phyloP scores from a whole-genome alignment of 2,329 filamentous ascomycete genomes.

The Neurospora sp. region DNA sequence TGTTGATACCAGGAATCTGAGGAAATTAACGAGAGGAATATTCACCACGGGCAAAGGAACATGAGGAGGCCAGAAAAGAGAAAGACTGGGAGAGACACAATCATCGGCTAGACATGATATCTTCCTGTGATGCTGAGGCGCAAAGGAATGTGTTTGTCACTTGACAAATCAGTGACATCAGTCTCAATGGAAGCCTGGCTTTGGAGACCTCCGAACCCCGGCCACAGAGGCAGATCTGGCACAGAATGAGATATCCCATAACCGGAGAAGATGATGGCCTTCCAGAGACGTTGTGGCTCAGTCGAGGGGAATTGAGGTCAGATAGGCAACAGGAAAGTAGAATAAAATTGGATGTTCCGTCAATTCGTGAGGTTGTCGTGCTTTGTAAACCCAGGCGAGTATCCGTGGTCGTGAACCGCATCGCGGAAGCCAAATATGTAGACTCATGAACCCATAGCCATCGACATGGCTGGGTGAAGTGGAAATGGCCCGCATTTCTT shows the following conservation, averaged over 20 bases:
- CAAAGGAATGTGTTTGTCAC: not conserved
- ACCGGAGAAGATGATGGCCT: not conserved
- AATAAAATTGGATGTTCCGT: not conserved
- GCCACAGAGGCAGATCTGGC: not conserved
- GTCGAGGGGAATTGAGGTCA: not conserved
- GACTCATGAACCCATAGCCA: not conserved
- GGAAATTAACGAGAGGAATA: not conserved
- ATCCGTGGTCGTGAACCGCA: not conserved
- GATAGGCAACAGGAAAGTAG: not conserved
- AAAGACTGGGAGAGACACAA: not conserved
- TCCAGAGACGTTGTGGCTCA: not conserved
- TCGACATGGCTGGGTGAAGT: not conserved
- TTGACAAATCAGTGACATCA: not conserved
- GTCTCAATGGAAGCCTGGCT: not conserved
- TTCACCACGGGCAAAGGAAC: not conserved
- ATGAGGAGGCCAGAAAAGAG: not conserved
- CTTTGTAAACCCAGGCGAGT: not conserved
- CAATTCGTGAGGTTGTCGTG: not conserved
- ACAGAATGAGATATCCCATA: not conserved
- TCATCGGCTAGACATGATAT: not conserved
- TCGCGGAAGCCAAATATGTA: not conserved
- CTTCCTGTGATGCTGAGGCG: not conserved
- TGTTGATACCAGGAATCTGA: not conserved
- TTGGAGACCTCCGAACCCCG: constrained; percentile 1
- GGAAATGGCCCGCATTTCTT: not conserved